Evolutionary conservation across 73 alveolate genomes (phyloP).

Genomic region (Paramecium pentaurelia): DNA sequence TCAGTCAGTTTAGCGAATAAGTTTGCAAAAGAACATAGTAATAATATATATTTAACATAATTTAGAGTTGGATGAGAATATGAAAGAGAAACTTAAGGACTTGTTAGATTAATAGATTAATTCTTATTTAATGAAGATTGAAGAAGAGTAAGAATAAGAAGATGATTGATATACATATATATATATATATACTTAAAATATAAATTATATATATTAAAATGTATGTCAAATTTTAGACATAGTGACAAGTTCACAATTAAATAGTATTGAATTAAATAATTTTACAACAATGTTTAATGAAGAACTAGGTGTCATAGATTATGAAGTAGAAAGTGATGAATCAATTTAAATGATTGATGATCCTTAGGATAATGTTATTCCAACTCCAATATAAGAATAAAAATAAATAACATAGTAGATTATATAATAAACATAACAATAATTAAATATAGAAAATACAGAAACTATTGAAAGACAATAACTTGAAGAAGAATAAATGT

Average conservation of each 20-base stretch:
- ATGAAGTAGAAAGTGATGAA: conserved; percentile 30
- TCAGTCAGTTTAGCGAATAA: conserved; percentile 87
- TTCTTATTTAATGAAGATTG: conserved; percentile 74
- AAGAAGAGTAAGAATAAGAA: conserved; percentile 64
- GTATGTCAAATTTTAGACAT: not conserved
- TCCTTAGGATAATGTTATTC: not conserved
- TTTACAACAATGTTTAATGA: not conserved
- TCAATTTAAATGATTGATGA: not conserved
- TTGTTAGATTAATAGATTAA: conserved; percentile 72
- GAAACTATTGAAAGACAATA: not conserved
- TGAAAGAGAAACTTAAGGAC: conserved; percentile 72
- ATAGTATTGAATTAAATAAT: not conserved
- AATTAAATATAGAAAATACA: not conserved
- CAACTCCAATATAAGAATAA: not conserved
- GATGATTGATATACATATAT: not conserved
- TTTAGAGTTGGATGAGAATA: conserved; percentile 46
- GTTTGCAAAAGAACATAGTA: conserved; percentile 81
- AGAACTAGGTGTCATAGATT: not conserved
- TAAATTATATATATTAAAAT: not conserved
- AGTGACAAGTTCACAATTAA: not conserved
- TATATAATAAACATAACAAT: not conserved
- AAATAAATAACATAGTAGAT: not conserved
- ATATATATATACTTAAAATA: not conserved
- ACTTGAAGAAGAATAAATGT: not conserved
- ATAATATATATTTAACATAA: not conserved